phyloP scores from a whole-genome alignment of 2,329 filamentous ascomycete species.

The Herpotrichia juniperi region DNA sequence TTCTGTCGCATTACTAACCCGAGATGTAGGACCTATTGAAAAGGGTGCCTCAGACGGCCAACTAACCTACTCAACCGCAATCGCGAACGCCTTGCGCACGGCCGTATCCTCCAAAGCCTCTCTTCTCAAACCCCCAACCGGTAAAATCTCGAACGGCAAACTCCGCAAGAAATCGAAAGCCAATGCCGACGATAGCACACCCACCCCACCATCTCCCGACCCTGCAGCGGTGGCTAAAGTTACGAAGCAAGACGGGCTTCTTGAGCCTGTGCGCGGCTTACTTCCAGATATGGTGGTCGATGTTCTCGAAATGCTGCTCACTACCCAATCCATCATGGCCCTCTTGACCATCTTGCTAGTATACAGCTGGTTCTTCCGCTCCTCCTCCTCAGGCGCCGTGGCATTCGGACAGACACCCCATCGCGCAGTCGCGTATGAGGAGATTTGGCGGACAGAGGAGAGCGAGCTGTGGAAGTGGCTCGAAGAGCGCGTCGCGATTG shows the following conservation, averaged over 20 bases:
- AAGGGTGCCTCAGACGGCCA: slow-evolving; percentile 95
- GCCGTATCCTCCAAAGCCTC: slow-evolving; percentile 71
- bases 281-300: slow-evolving; percentile 70
- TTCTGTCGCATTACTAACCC: not conserved
- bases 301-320: slow-evolving; percentile 73
- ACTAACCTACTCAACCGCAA: slow-evolving; percentile 77
- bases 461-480: slow-evolving; percentile 92
- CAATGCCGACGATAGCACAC: slow-evolving; percentile 51
- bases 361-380: slow-evolving; percentile 42
- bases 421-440: slow-evolving; percentile 83
- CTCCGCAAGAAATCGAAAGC: slow-evolving; percentile 59
- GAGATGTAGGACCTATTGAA: slow-evolving; percentile 79
- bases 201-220: slow-evolving; percentile 42
- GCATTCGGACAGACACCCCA: slow-evolving; percentile 54
- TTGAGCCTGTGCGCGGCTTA: slow-evolving; percentile 78
- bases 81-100: slow-evolving; percentile 75
- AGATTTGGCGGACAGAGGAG: slow-evolving; percentile 89
- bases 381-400: slow-evolving; percentile 36
- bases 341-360: slow-evolving; percentile 66
- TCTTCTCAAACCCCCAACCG: slow-evolving; percentile 53
- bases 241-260: slow-evolving; percentile 68
- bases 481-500: slow-evolving; percentile 81
- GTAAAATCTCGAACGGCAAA: slow-evolving; percentile 53
- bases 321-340: slow-evolving; percentile 77
- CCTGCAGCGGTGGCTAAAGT: slow-evolving; percentile 30